Base-by-base conservation (phyloP, 345 rosid genomes). In the Xanthoceras sorbifolium region DNA sequence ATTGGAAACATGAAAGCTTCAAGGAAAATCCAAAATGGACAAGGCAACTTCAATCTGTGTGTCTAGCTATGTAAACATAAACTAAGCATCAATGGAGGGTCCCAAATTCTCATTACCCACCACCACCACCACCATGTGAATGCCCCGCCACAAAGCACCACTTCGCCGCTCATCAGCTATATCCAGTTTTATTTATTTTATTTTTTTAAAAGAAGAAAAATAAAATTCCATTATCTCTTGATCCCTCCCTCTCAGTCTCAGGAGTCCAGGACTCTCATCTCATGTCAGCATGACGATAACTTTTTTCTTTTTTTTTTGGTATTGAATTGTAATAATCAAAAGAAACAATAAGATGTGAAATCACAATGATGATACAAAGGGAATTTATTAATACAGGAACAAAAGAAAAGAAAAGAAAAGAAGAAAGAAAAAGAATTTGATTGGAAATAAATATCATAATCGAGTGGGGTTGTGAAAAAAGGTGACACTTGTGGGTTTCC, bases 221-320 rank as follows among this genome's bases (percentile, higher is more conserved):
- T 36, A n/a, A 9, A 46, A 32, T 32, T 32, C 36, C 36, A 32
- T 8, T 10, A 0, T 50, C 42, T 38, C 42, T n/a, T n/a, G n/a
- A 7, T 73, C 44, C 48, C 34, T 26, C 28, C 17, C 3, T 59
- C 48, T 77, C 44, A 55, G n/a, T n/a, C n/a, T n/a, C n/a, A n/a
- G n/a, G n/a, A n/a, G n/a, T n/a, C n/a, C n/a, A n/a, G n/a, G n/a
- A 69, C 2, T 52, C 36, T 62, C 44, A 34, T n/a, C 61, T 32
- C 64, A 29, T 52, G 40, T 82, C 79, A 82, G 74, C 82, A 38
- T 82, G 84, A 78, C 84, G 81, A 77, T 76, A 18, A 8, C 1
- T 23, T 55, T 29, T 15, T 17, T 59, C 26, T 9, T 46, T 25
- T 67, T 74, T 62, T 22, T 64, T 44, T 60, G 9, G 9, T 26